Percentiles rank a stretch among this genome's conserved stretches.
These are phyloP conservation scores for Zymoseptoria crescenta DNA, from an alignment of 2,329 filamentous ascomycete genomes.

Conservation along the genomic window DNA sequence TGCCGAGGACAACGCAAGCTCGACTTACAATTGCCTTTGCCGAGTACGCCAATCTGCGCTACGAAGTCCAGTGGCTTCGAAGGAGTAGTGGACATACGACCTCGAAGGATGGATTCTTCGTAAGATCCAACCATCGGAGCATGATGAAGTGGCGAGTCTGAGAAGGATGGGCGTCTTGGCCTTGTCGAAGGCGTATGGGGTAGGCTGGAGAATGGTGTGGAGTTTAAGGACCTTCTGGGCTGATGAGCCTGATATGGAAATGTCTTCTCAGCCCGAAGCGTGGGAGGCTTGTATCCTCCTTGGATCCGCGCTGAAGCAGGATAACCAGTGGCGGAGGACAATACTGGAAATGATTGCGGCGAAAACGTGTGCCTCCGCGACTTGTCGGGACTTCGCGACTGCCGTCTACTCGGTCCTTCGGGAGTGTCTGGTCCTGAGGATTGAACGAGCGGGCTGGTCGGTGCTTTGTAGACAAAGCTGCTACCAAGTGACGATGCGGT, in stretches of 20 bases:
- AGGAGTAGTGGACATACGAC: slow-evolving; percentile 92
- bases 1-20: slow-evolving; percentile 81
- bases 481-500: slow-evolving; percentile 61
- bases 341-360: slow-evolving; percentile 49
- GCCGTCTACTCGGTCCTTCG: slow-evolving; percentile 27
- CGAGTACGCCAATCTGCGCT: slow-evolving; percentile 89
- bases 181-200: slow-evolving; percentile 42
- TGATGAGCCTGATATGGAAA: slow-evolving; percentile 70
- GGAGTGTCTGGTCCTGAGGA: slow-evolving; percentile 27
- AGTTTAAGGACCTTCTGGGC: slow-evolving; percentile 65
- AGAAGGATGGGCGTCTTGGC: slow-evolving; percentile 60
- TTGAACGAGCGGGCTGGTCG: slow-evolving; percentile 86
- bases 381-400: slow-evolving; percentile 38
- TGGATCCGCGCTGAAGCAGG: slow-evolving; percentile 21
- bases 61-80: slow-evolving; percentile 89
- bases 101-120: slow-evolving; percentile 89
- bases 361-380: slow-evolving; percentile 66
- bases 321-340: slow-evolving; percentile 36
- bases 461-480: slow-evolving; percentile 76
- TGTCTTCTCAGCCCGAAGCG: slow-evolving; percentile 51
- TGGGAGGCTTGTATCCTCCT: slow-evolving; percentile 28
- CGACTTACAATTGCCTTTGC: slow-evolving; percentile 78
- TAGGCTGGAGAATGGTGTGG: slow-evolving; percentile 36
- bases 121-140: slow-evolving; percentile 97
- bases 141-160: slow-evolving; percentile 76